phyloP scores from a whole-genome alignment of 2,329 filamentous ascomycete genomes.

The Xylariaceae sp. region DNA sequence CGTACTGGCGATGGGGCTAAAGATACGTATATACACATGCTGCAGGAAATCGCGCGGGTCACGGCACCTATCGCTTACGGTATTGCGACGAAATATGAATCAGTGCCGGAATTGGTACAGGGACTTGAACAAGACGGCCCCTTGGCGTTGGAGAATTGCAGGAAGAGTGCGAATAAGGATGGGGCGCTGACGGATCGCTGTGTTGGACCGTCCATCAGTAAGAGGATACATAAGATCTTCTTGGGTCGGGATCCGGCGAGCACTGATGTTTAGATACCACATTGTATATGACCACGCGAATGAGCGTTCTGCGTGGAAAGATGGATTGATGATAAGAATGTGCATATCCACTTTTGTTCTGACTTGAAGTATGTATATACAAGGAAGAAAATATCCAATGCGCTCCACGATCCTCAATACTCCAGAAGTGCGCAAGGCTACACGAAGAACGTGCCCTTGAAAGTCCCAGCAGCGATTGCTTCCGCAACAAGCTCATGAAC shows the following conservation, averaged over 20 bases:
- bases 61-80: constrained; percentile 71
- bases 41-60: constrained; percentile 69
- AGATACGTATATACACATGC: constrained; percentile 71
- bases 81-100: constrained; percentile 58
- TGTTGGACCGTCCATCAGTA: constrained; percentile 56
- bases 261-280: constrained; percentile 44
- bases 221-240: constrained; percentile 58
- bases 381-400: too few species aligned
- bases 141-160: constrained; percentile 57
- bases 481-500: neutral
- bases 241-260: constrained; percentile 52
- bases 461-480: neutral
- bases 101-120: constrained; percentile 53
- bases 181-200: constrained; percentile 52
- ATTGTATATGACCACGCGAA: too few species aligned
- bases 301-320: too few species aligned
- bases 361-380: too few species aligned
- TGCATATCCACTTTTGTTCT: too few species aligned
- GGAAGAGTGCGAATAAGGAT: constrained; percentile 53
- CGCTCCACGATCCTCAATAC: too few species aligned
- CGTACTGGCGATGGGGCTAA: constrained; percentile 59
- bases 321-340: too few species aligned
- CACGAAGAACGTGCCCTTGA: neutral
- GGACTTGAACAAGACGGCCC: constrained; percentile 59
- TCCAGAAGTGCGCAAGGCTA: neutral